phyloP scores from a whole-genome alignment of 768 basidiomycete species.

The Trametes sanguinea region DNA sequence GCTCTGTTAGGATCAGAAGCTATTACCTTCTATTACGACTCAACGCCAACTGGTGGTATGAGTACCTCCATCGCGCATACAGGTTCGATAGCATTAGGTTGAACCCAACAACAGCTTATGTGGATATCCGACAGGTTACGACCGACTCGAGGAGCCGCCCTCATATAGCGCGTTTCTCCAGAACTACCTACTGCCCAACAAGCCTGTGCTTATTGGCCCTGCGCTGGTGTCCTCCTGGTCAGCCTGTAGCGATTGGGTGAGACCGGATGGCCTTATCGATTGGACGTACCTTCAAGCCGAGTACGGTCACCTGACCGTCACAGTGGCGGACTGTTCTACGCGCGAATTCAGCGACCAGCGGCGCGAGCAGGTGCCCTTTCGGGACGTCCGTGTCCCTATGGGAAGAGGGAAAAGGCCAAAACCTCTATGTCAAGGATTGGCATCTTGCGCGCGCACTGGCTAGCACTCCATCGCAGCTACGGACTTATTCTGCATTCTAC shows the following conservation, averaged over 20 bases:
- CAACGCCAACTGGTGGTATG: not conserved
- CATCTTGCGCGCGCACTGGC: slow-evolving; percentile 28
- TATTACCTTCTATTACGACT: slow-evolving; percentile 12
- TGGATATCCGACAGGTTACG: not conserved
- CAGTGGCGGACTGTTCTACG: slow-evolving; percentile 30
- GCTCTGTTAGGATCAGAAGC: slow-evolving; percentile 16
- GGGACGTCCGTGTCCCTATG: slow-evolving; percentile 28
- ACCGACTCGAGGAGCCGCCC: slow-evolving; percentile 2
- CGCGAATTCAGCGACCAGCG: slow-evolving; percentile 31
- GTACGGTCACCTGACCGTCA: slow-evolving; percentile 28
- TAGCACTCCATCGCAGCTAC: not conserved
- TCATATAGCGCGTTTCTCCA: slow-evolving; percentile 28
- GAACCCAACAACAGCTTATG: not conserved
- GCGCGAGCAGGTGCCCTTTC: slow-evolving; percentile 23
- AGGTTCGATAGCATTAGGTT: too few relatives aligned
- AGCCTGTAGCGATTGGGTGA: slow-evolving; percentile 22
- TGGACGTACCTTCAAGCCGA: slow-evolving; percentile 23
- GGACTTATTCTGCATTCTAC: slow-evolving; percentile 22
- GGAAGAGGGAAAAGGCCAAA: slow-evolving; percentile 20
- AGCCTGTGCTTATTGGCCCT: slow-evolving; percentile 28
- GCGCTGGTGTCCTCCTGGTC: slow-evolving; percentile 25
- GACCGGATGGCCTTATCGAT: slow-evolving; percentile 13
- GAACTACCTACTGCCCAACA: slow-evolving; percentile 26
- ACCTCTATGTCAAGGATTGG: slow-evolving; percentile 35
- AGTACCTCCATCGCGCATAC: too few relatives aligned